phyloP scores from a whole-genome alignment of 2,329 filamentous ascomycete species.

The Colletotrichum graminicola region DNA sequence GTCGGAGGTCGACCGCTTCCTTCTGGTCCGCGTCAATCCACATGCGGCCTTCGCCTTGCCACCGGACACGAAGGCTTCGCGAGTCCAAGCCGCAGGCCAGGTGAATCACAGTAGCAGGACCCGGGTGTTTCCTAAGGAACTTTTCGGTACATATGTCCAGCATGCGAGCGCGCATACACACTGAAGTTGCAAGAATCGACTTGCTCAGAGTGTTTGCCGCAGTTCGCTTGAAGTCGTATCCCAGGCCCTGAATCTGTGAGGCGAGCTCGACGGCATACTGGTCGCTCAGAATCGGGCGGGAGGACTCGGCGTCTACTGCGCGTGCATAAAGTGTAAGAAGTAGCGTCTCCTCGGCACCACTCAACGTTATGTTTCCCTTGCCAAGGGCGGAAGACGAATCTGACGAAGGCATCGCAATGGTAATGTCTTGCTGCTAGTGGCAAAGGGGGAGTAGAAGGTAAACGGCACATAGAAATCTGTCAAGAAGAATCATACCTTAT shows the following conservation, averaged over 20 bases:
- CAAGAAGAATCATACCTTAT: not conserved
- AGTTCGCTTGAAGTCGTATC: conserved; percentile 35
- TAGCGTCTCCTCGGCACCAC: conserved; percentile 41
- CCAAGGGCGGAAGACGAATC: conserved; percentile 5
- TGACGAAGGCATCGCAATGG: conserved; percentile 9
- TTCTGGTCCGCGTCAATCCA: conserved; percentile 54
- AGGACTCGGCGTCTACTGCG: conserved; percentile 35
- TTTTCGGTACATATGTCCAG: conserved; percentile 45
- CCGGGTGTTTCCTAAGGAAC: conserved; percentile 45
- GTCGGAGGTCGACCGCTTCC: conserved; percentile 51
- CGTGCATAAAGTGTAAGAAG: conserved; percentile 40
- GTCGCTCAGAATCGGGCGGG: conserved; percentile 39
- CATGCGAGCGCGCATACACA: conserved; percentile 34
- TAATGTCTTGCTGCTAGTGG: not conserved
- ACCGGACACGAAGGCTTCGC: conserved; percentile 45
- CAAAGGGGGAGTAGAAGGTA: not conserved
- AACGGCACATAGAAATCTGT: not conserved
- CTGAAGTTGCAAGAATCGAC: not conserved
- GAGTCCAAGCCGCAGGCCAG: conserved; percentile 51
- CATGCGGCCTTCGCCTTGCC: conserved; percentile 43
- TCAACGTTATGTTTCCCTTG: conserved; percentile 35
- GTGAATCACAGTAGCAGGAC: conserved; percentile 47
- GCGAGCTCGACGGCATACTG: conserved; percentile 36
- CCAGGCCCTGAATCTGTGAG: conserved; percentile 20
- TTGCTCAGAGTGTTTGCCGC: not conserved